Evolutionary conservation across 306 rosid species (phyloP).

Genomic region (Argentina anserina): DNA sequence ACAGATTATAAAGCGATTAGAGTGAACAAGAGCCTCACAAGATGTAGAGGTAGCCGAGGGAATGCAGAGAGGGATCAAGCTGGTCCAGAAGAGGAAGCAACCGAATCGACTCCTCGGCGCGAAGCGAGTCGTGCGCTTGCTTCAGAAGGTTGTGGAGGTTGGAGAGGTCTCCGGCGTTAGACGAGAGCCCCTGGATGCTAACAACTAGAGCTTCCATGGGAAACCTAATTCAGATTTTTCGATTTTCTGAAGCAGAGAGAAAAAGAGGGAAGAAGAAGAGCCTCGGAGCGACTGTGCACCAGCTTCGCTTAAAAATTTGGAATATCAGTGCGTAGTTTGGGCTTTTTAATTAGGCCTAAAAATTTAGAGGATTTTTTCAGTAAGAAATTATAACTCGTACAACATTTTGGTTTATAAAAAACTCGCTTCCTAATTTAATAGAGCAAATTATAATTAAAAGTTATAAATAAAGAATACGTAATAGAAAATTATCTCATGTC

Average conservation of each 20-base stretch:
- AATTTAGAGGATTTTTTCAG: too few species aligned
- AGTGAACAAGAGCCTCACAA: conserved; percentile 37
- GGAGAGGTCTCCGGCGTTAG: conserved; percentile 46
- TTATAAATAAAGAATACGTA: too few species aligned
- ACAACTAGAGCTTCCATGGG: conserved; percentile 41
- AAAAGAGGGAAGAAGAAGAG: background rate
- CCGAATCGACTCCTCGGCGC: conserved; percentile 52
- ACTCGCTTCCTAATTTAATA: too few species aligned
- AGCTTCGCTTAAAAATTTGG: too few species aligned
- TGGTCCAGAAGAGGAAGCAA: conserved; percentile 47
- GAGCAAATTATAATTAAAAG: too few species aligned
- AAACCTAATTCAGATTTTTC: background rate
- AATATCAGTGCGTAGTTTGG: too few species aligned
- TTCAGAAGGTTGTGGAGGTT: conserved; percentile 61
- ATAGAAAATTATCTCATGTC: too few species aligned
- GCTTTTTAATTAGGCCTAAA: too few species aligned
- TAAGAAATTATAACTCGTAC: too few species aligned
- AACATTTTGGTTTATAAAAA: too few species aligned
- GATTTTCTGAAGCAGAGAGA: background rate
- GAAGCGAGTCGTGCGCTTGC: conserved; percentile 62
- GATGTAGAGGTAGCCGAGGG: conserved; percentile 73
- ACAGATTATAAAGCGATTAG: background rate
- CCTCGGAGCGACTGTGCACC: too few species aligned
- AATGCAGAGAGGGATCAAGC: conserved; percentile 65
- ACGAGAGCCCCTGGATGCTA: conserved; percentile 68